Base-by-base conservation (phyloP, 2,329 filamentous ascomycete species). In the Apiospora sp. region DNA sequence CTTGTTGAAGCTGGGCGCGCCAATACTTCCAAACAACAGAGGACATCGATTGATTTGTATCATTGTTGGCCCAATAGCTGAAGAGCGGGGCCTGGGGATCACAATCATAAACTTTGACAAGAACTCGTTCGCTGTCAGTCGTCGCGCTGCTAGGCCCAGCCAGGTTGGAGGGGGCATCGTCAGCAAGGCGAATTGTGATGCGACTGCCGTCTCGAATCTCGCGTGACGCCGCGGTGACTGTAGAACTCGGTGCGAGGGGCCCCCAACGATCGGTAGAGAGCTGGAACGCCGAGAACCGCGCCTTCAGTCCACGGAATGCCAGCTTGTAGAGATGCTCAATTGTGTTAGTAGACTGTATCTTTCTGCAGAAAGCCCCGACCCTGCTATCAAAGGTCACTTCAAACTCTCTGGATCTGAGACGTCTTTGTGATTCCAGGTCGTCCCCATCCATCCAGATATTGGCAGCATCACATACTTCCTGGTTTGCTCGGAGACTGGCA, bases 221-320 rank as follows among this genome's bases (percentile, higher is more conserved):
- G 14, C 16, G 1, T 30, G 13, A 7, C 14, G 7, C 1, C 13
- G 14, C 2, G 5, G 2, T 58, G 1, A 16, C 8, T 14, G 1
- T 22, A 14, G 27, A 1, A 10, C 27, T 58, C 0, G 51, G 7
- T 34, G 24, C 5, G 16, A 34, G 2, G 27, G 27, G 27, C 5
- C 5, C 51, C 5, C 19, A 3, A 14, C 2, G 14, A 14, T 58
- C 14, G 2, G 27, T 49, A 8, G 22, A 49, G 14, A 58, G 51
- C 27, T 58, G 24, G 16, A 58, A 58, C 0, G 0, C 3, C 13
- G 27, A 19, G 8, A 58, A 3, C 13, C 5, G 27, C 2, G 4
- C 51, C 27, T 58, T 7, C 5, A 58, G 19, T 7, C 51, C 51
- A 30, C 27, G 51, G 16, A 58, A 58, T 34, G 51, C 27, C 51